A percentile compares a stretch with the other conserved stretches of the same genome.
Evolutionary conservation across 2,329 filamentous ascomycete species (phyloP).

Genomic region (Metarhizium rileyi): DNA sequence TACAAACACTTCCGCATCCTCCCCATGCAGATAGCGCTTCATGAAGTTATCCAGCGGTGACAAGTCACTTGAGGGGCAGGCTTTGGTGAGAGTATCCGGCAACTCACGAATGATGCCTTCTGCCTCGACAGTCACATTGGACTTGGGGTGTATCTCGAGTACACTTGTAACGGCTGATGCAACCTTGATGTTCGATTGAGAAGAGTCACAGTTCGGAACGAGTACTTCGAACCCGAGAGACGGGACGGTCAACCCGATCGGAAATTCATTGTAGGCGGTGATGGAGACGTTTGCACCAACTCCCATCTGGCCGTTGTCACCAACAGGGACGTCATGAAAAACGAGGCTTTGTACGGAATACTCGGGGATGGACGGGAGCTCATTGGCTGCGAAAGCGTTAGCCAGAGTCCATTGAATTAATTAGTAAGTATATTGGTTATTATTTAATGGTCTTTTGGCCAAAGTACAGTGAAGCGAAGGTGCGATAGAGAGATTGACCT

Average conservation of each 20-base stretch:
- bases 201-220: slow-evolving; percentile 66
- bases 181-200: slow-evolving; percentile 66
- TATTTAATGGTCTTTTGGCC: slow-evolving; percentile 43
- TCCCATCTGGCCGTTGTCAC: slow-evolving; percentile 42
- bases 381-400: slow-evolving; percentile 40
- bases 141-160: slow-evolving; percentile 57
- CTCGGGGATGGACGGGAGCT: slow-evolving; percentile 68
- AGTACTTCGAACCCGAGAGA: slow-evolving; percentile 76
- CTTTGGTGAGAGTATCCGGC: slow-evolving; percentile 59
- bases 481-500: slow-evolving; percentile 66
- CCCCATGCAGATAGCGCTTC: slow-evolving; percentile 70
- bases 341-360: slow-evolving; percentile 77
- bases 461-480: slow-evolving; percentile 51
- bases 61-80: slow-evolving; percentile 65
- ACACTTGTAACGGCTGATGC: slow-evolving; percentile 63
- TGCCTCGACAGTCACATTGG: slow-evolving; percentile 59
- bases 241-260: slow-evolving; percentile 67
- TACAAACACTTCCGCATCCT: slow-evolving; percentile 71
- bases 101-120: slow-evolving; percentile 64
- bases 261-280: slow-evolving; percentile 64
- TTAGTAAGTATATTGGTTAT: slow-evolving; percentile 7
- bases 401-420: slow-evolving; percentile 13
- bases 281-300: slow-evolving; percentile 76
- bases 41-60: slow-evolving; percentile 82
- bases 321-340: slow-evolving; percentile 58